phyloP scores from a whole-genome alignment of 371 early-diverging fungal species.

The Globomyces sp. region DNA sequence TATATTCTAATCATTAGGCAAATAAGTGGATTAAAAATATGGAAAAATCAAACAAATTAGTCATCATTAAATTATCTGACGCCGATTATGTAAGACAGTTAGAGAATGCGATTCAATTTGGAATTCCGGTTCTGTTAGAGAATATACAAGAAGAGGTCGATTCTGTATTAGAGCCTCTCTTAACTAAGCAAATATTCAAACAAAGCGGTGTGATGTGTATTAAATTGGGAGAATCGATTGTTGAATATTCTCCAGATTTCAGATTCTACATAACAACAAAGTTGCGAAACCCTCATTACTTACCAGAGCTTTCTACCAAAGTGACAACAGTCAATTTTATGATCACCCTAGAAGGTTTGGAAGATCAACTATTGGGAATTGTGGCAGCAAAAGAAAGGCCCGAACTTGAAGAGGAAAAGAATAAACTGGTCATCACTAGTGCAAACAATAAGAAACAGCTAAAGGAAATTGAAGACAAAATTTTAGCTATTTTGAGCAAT shows the following conservation, averaged over 20 bases:
- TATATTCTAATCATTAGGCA: conserved; percentile 21
- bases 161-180: conserved; percentile 53
- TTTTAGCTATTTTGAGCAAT: conserved; percentile 50
- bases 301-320: conserved; percentile 58
- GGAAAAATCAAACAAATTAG: conserved; percentile 48
- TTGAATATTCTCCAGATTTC: conserved; percentile 56
- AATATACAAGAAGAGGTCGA: conserved; percentile 57
- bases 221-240: conserved; percentile 50
- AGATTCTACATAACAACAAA: conserved; percentile 57
- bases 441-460: conserved; percentile 56
- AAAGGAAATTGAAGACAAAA: conserved; percentile 59
- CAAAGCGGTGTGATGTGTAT: conserved; percentile 56
- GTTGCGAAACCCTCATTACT: conserved; percentile 57
- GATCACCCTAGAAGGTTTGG: conserved; percentile 59
- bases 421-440: conserved; percentile 47
- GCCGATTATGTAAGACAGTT: conserved; percentile 49
- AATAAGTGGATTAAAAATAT: conserved; percentile 62
- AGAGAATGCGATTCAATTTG: conserved; percentile 58
- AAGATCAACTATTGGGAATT: conserved; percentile 57
- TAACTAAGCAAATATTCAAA: conserved; percentile 55
- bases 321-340: conserved; percentile 60
- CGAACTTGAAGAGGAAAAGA: conserved; percentile 59
- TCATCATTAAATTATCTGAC: conserved; percentile 54
- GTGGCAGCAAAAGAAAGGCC: conserved; percentile 57
- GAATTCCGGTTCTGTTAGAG: conserved; percentile 53